These are phyloP conservation scores for Gypsophila paniculata DNA, from an alignment of 179 eudicot species.

Conservation along the genomic window DNA sequence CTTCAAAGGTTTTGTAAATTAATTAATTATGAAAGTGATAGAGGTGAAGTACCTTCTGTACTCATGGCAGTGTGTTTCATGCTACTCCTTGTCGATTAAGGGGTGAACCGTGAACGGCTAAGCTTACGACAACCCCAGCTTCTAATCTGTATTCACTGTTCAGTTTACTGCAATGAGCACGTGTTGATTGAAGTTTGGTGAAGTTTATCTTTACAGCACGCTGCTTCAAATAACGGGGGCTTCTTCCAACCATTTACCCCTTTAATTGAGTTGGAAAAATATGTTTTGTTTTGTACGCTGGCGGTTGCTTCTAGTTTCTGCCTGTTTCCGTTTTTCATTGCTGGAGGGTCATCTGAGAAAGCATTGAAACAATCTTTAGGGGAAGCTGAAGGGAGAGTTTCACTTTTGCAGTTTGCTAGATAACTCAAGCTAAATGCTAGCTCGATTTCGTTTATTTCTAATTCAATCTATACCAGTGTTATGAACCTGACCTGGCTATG, in stretches of 20 bases:
- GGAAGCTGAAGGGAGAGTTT: background rate
- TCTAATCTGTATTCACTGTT: background rate
- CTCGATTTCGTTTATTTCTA: background rate
- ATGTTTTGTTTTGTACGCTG: background rate
- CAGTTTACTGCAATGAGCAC: background rate
- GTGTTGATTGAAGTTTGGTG: slow-evolving; percentile 2
- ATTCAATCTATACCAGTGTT: background rate
- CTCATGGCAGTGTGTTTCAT: background rate
- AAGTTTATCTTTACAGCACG: background rate
- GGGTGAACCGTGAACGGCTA: background rate
- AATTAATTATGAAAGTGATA: background rate
- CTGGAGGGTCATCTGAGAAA: background rate
- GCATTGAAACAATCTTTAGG: background rate
- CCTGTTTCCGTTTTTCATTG: background rate
- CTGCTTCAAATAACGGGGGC: background rate
- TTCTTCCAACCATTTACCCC: background rate
- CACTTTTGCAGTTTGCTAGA: background rate
- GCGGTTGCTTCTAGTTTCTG: background rate
- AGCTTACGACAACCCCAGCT: background rate
- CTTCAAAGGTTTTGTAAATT: background rate
- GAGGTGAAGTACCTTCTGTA: background rate
- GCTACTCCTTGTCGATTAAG: background rate
- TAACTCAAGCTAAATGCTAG: background rate
- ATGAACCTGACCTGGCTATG: background rate
- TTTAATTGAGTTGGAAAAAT: background rate